Conservation (phyloP, 306 rosid species). For the Mucuna pruriens region DNA sequence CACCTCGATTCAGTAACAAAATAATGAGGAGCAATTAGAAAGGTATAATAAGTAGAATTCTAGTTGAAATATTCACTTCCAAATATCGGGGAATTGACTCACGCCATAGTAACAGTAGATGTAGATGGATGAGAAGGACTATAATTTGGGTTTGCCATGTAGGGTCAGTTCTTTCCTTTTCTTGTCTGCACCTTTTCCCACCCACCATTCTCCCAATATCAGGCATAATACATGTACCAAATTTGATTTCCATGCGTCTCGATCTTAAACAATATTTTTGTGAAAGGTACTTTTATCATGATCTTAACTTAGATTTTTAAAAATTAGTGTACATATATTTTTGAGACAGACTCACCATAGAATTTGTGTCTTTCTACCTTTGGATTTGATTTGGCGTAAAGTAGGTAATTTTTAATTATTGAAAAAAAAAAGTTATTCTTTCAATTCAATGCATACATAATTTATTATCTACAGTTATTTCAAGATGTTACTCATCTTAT, state of each 20-base stretch:
- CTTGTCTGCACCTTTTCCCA: not conserved
- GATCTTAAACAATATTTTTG: not conserved
- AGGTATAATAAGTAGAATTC: not conserved
- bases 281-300: not conserved
- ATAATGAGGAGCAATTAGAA: slow-evolving; percentile 2
- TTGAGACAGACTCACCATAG: not conserved
- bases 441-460: no score
- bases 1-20: not conserved
- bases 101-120: not conserved
- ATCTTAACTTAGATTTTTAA: not conserved
- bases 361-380: not conserved
- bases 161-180: not conserved
- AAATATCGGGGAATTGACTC: not conserved
- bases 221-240: slow-evolving; percentile 26
- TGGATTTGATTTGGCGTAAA: no score
- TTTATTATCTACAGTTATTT: no score
- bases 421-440: no score
- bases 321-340: not conserved
- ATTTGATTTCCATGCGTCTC: not conserved
- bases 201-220: slow-evolving; percentile 13
- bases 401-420: no score
- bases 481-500: no score
- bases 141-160: slow-evolving; percentile 14
- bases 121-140: not conserved
- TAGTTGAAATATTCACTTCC: slow-evolving; percentile 7